Evolutionary conservation across 306 rosid genomes (phyloP).

Genomic region (Inga oerstediana): DNA sequence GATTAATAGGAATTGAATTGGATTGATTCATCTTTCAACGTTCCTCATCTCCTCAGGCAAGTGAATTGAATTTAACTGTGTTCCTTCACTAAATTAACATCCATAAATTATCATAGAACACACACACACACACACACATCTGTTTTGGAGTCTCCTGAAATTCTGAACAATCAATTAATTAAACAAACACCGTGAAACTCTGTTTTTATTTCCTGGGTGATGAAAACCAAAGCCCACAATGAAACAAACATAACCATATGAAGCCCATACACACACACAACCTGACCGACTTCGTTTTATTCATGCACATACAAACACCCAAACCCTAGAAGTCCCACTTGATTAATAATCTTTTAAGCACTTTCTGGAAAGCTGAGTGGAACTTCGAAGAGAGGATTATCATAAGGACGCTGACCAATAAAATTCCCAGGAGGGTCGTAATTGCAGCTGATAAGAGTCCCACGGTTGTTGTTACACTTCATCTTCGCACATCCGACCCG

Average conservation of each 20-base stretch:
- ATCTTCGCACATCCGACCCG: constrained; percentile 43
- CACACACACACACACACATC: background rate
- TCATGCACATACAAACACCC: background rate
- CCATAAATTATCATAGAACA: background rate
- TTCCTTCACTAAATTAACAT: background rate
- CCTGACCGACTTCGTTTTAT: background rate
- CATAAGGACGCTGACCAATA: constrained; percentile 5
- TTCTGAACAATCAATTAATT: background rate
- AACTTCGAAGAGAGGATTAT: background rate
- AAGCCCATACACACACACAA: background rate
- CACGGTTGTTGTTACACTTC: constrained; percentile 13
- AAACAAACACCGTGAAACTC: background rate
- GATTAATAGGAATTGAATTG: background rate
- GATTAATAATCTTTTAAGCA: background rate
- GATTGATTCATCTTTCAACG: background rate
- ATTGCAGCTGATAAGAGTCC: constrained; percentile 33
- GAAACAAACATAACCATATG: background rate
- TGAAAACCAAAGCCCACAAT: background rate
- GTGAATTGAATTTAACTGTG: background rate
- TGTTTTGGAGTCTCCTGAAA: background rate
- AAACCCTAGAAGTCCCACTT: background rate
- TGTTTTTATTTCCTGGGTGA: background rate
- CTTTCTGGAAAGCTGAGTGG: background rate
- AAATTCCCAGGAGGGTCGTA: constrained; percentile 40
- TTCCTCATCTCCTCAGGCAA: background rate